These are phyloP conservation scores for Nitzschia inconspicua DNA, from an alignment of 108 stramenopile species.

Conservation along the genomic window DNA sequence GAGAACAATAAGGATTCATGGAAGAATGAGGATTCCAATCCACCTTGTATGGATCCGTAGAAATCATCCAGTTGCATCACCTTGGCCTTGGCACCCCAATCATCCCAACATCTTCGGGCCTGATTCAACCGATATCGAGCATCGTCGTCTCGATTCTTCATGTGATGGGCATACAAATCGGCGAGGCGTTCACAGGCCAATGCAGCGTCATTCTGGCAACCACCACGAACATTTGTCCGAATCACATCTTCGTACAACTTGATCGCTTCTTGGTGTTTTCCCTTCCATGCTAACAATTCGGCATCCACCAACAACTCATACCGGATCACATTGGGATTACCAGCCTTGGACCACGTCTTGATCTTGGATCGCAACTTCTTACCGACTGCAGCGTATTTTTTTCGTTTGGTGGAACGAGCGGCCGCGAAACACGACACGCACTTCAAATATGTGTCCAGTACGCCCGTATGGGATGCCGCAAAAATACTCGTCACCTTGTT, in stretches of 20 bases:
- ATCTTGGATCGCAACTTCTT: not conserved
- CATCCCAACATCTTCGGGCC: not conserved
- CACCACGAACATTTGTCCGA: not conserved
- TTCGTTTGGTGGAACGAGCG: slow-evolving; percentile 5
- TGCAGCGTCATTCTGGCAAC: not conserved
- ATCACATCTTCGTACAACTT: not conserved
- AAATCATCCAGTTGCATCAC: no score
- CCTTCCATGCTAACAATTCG: not conserved
- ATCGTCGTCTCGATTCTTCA: slow-evolving; percentile 7
- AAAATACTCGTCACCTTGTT: not conserved
- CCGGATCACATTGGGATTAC: slow-evolving; percentile 15
- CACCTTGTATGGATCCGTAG: no score
- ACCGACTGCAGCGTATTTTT: not conserved
- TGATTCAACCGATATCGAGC: slow-evolving; percentile 1
- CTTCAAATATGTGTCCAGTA: not conserved
- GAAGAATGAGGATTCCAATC: no score
- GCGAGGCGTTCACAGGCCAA: not conserved
- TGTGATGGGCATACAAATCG: not conserved
- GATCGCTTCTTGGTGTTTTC: not conserved
- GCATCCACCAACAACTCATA: not conserved
- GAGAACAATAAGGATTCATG: no score
- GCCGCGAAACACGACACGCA: slow-evolving; percentile 12
- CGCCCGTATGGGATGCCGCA: not conserved
- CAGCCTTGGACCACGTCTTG: not conserved
- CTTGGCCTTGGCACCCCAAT: slow-evolving; percentile 17